Evolutionary conservation across 768 basidiomycete species (phyloP).

Genomic region (Rhizopogon salebrosus): DNA sequence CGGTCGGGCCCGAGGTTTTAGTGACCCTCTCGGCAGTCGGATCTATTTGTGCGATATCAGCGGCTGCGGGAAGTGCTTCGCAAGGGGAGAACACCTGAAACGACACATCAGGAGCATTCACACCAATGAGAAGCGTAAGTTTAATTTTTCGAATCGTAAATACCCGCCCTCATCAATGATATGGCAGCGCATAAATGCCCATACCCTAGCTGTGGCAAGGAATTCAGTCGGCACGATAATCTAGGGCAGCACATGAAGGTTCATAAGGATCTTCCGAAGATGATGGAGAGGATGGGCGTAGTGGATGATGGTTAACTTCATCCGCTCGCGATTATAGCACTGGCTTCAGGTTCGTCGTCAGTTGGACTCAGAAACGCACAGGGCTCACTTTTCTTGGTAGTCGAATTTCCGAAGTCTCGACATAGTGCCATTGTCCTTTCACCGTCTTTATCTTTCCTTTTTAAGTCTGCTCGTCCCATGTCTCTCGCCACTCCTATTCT

Average conservation of each 20-base stretch:
- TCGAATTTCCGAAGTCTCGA: not conserved
- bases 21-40: conserved; percentile 37
- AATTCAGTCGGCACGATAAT: conserved; percentile 85
- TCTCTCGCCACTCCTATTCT: not conserved
- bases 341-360: not conserved
- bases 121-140: conserved; percentile 87
- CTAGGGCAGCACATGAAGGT: conserved; percentile 86
- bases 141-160: conserved; percentile 3
- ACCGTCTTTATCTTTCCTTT: not conserved
- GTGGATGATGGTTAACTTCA: not conserved
- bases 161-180: conserved; percentile 9
- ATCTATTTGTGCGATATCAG: conserved; percentile 73
- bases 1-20: conserved; percentile 21
- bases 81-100: conserved; percentile 86
- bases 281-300: conserved; percentile 17
- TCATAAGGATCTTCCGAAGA: conserved; percentile 42
- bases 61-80: conserved; percentile 86
- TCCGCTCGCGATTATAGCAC: not conserved
- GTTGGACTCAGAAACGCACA: not conserved
- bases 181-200: conserved; percentile 75
- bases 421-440: not conserved
- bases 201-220: conserved; percentile 74
- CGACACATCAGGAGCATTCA: conserved; percentile 85
- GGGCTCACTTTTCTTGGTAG: not conserved
- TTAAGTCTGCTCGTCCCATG: not conserved